Conservation (phyloP, 495 filamentous ascomycete genomes). For the Thozetella sp. region DNA sequence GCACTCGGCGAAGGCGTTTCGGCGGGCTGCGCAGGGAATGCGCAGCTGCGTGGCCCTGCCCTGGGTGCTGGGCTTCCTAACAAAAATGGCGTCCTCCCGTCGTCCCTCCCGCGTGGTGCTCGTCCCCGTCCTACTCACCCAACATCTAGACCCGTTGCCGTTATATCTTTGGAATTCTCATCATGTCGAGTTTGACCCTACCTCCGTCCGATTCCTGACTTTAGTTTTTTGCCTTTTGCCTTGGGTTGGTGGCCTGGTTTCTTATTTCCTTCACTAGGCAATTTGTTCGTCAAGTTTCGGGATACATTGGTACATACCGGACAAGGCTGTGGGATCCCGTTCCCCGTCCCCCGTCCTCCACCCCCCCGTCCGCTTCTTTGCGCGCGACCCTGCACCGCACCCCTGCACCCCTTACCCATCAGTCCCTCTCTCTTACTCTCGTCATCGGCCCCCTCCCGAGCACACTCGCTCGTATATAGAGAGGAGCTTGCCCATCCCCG, state of each 20-base stretch:
- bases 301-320: neutral
- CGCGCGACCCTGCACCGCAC: neutral
- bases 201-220: no score
- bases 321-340: neutral
- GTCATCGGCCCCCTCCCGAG: neutral
- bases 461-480: neutral
- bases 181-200: neutral
- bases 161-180: neutral
- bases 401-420: neutral
- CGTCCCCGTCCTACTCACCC: neutral
- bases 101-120: neutral
- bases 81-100: neutral
- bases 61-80: no score
- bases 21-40: neutral
- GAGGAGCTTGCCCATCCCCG: no score
- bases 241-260: slow-evolving; percentile 1
- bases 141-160: no score
- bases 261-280: no score
- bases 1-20: neutral
- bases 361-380: neutral
- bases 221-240: neutral
- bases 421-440: neutral
- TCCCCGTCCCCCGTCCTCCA: neutral
- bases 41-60: neutral
- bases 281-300: no score